phyloP scores from a whole-genome alignment of 2,329 filamentous ascomycete species.

The Lecanicillium sp. region DNA sequence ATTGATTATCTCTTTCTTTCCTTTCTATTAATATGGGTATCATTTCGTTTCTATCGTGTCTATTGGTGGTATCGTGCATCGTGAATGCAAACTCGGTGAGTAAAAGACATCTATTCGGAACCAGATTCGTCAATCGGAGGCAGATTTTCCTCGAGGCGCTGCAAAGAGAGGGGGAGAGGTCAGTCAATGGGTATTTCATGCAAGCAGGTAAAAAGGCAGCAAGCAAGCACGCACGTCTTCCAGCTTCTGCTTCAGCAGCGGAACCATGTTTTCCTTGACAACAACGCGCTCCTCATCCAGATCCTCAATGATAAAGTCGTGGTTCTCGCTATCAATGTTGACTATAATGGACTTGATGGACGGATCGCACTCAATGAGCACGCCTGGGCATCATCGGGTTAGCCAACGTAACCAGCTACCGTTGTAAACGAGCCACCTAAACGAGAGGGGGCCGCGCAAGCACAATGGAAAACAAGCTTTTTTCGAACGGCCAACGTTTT shows the following conservation, averaged over 20 bases:
- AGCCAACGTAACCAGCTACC: neutral
- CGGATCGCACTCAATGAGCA: conserved; percentile 75
- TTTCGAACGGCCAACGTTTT: no score
- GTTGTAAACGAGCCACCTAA: no score
- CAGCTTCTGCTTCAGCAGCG: conserved; percentile 56
- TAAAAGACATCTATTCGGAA: conserved; percentile 41
- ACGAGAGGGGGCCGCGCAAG: no score
- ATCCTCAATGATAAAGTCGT: conserved; percentile 73
- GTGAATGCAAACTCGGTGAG: no score
- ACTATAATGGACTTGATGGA: conserved; percentile 81
- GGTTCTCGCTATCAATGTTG: conserved; percentile 61
- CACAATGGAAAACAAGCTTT: neutral
- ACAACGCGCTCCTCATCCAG: conserved; percentile 70
- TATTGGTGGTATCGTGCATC: no score
- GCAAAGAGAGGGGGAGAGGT: no score
- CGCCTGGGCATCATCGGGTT: conserved; percentile 36
- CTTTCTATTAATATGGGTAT: neutral
- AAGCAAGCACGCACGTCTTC: conserved; percentile 51
- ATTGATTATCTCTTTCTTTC: no score
- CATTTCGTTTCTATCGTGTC: neutral
- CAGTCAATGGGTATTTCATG: conserved; percentile 2
- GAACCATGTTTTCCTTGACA: conserved; percentile 66
- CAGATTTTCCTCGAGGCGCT: conserved; percentile 45
- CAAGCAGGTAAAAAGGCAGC: neutral
- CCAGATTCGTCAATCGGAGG: conserved; percentile 43